Evolutionary conservation across 805 yeast species (phyloP).

Genomic region (Citeromyces matritensis): DNA sequence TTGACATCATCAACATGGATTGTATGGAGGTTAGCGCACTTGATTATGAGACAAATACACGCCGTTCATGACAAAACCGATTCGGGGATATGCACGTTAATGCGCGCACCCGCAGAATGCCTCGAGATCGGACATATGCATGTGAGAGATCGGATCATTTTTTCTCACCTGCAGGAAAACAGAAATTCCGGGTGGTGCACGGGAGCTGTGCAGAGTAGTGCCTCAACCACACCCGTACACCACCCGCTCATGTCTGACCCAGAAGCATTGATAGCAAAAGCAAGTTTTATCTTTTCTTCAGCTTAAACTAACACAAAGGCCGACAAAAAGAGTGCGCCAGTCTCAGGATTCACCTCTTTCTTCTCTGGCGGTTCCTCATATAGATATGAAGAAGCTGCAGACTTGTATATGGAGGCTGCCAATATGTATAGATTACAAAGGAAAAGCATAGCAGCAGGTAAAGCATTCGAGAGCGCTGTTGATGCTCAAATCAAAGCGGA

Average conservation of each 20-base stretch:
- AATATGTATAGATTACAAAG: conserved; percentile 69
- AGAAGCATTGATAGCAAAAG: conserved; percentile 15
- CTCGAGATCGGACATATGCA: no score
- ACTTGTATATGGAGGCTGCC: conserved; percentile 85
- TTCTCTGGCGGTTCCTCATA: conserved; percentile 49
- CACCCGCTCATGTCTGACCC: conserved; percentile 15
- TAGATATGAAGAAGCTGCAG: conserved; percentile 85
- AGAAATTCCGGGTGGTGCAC: no score
- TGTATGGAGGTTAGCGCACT: no score
- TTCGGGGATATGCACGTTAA: no score
- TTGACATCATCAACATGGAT: background rate
- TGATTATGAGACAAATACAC: no score
- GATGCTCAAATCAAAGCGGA: conserved; percentile 60
- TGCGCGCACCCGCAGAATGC: no score
- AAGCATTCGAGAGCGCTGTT: conserved; percentile 77
- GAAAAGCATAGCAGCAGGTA: conserved; percentile 64
- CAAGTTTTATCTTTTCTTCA: conserved; percentile 8
- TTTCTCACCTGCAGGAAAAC: no score
- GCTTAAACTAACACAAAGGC: conserved; percentile 25
- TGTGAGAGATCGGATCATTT: no score
- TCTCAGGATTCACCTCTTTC: conserved; percentile 55
- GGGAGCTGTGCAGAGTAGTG: no score
- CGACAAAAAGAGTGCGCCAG: conserved; percentile 52
- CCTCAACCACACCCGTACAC: no score
- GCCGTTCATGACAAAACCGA: no score